A percentile compares a stretch with the other conserved stretches of the same genome.
These are phyloP conservation scores for Begonia masoniana DNA, from an alignment of 306 rosid genomes.

Conservation along the genomic window DNA sequence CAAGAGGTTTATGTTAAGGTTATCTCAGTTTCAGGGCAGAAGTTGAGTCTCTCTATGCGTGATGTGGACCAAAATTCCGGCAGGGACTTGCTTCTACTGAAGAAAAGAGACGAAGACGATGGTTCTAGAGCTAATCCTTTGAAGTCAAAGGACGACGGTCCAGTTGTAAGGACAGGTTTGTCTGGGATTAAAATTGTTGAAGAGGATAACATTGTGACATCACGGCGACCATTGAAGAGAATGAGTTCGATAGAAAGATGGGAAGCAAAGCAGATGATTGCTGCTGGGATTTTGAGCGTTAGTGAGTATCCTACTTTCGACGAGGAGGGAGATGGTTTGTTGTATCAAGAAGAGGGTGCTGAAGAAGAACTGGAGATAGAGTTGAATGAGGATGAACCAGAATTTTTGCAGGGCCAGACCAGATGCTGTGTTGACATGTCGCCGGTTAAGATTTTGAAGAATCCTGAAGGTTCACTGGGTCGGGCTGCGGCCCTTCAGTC, in stretches of 20 bases:
- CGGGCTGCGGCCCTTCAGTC: constrained; percentile 89
- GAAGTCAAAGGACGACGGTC: too few species aligned
- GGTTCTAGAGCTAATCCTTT: too few species aligned
- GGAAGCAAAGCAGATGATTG: constrained; percentile 81
- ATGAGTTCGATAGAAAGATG: constrained; percentile 91
- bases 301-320: constrained; percentile 65
- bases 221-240: constrained; percentile 68
- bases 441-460: constrained; percentile 82
- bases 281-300: constrained; percentile 63
- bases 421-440: constrained; percentile 76
- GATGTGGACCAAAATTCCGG: too few species aligned
- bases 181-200: too few species aligned
- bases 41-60: too few species aligned
- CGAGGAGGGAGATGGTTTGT: constrained; percentile 69
- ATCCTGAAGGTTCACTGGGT: constrained; percentile 78
- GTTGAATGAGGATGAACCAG: constrained; percentile 80
- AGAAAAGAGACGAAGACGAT: too few species aligned
- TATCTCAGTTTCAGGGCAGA: too few species aligned
- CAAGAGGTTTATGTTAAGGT: too few species aligned
- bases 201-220: too few species aligned
- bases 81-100: too few species aligned
- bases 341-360: constrained; percentile 73
- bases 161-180: too few species aligned
- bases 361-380: constrained; percentile 86
- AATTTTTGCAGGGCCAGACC: constrained; percentile 75